Evolutionary conservation across 768 basidiomycete genomes (phyloP), one percentile per base, ranked within the genome.

Genomic region (Agrocybe chaxingu): DNA sequence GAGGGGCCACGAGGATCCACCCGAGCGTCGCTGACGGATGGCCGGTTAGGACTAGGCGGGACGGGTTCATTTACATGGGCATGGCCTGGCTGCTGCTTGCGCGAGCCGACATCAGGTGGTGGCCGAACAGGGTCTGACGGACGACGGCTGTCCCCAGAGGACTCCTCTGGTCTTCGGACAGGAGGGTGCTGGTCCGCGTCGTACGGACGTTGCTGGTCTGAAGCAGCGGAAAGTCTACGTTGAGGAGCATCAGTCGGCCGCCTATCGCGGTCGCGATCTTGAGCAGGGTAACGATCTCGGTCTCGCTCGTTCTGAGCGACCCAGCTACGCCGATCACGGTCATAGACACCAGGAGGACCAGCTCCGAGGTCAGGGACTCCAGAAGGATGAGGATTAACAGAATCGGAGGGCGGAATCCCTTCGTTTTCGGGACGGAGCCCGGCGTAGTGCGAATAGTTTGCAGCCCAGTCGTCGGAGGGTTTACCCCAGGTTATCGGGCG

Each of bases 141-240:
- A 34, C 51, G 52, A 10, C 41, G 45, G 33, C 36, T 41, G 53
- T 59, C 59, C n/a, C 42, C 43, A 55, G 58, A 19, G 35, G 53
- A 34, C 46, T 46, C 60, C 55, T 40, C 32, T 19, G 56, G 42
- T 46, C 47, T 45, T 46, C 47, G 48, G 18, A 35, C 47, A 47
- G 57, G 43, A 18, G 38, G 50, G 4, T 30, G 38, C 36, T 44
- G 42, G 18, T 49, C 50, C 36, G 46, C 37, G 11, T 40, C 43
- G 36, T 11, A 36, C 30, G 47, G 40, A 36, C 11, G 31, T 32
- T 39, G 19, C n/a, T 24, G 24, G 3, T 50, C 51, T 54, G 47
- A 36, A 43, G 18, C 37, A 13, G 54, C 9, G 29, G 46, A 43
- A 45, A 43, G 48, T 48, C 45, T 53, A 32, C 45, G 43, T 19